Evolutionary conservation across 2,329 filamentous ascomycete genomes (phyloP), one percentile per base, ranked within the genome.

Genomic region (Penicillium verrucosum): DNA sequence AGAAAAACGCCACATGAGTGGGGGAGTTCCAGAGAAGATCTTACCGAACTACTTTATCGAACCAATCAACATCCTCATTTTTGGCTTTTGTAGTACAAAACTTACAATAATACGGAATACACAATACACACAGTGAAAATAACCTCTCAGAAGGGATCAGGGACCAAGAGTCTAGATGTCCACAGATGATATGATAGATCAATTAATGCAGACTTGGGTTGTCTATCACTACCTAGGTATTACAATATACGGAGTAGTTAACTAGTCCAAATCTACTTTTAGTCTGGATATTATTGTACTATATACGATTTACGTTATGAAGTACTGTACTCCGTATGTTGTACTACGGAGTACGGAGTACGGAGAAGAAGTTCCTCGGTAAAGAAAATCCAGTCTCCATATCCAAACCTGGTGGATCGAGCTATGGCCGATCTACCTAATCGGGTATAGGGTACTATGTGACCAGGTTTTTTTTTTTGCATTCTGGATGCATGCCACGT

Each of bases 401-500:
- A 12, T 42, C n/a, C 30, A 12, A 30, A 30, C 11, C 11, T 10
- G 16, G 44, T 54, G 44, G 51, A 25, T 36, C 30, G n/a, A 49
- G 43, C 4, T 16, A 25, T 36, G 30, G 52, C 37, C 52, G 52
- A 55, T 55, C 52, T 16, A n/a, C 45, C 38, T 10, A n/a, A 54
- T 54, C n/a, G 45, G 38, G 52, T 4, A 29, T 54, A 54, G 52
- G 37, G 48, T 47, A 43, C 51, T 34, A 47, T 48, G 34, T 18
- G 37, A 40, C 10, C n/a, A 30, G 36, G 41, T 41, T 21, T 52
- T 40, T 42, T 41, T 18, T 41, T 16, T 46, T 29, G 16, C 16
- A 16, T 29, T 47, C 12, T 54, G 43, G 25, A 38, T 54, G 45
- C 23, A 43, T 49, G 52, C 37, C 52, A 55, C 52, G 52, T 55